Evolutionary conservation across 2,329 filamentous ascomycete species (phyloP).

Genomic region (Fusarium temperatum): DNA sequence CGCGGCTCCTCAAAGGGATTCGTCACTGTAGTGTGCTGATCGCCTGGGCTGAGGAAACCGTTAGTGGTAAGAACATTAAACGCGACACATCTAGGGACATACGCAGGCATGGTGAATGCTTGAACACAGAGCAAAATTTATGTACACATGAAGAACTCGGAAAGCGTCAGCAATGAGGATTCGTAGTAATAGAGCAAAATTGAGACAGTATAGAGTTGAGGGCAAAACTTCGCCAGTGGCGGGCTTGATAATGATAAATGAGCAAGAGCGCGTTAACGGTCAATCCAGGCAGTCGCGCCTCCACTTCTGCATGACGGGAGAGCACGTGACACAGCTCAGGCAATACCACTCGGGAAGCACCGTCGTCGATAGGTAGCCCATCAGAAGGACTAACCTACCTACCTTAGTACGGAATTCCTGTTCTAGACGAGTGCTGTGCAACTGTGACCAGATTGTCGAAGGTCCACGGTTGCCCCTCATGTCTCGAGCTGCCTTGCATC

Average conservation of each 20-base stretch:
- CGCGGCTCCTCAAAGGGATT: slow-evolving; percentile 85
- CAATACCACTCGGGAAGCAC: not conserved
- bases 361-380: not conserved
- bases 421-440: not conserved
- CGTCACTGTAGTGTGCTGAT: slow-evolving; percentile 65
- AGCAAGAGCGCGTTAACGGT: slow-evolving; percentile 33
- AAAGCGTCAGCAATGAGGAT: not conserved
- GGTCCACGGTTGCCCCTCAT: slow-evolving; percentile 25
- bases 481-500: not conserved
- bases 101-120: slow-evolving; percentile 55
- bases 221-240: slow-evolving; percentile 15
- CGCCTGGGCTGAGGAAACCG: slow-evolving; percentile 65
- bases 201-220: not conserved
- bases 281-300: slow-evolving; percentile 35
- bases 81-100: slow-evolving; percentile 39
- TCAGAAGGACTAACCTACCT: not conserved
- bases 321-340: slow-evolving; percentile 39
- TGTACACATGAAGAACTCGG: slow-evolving; percentile 37
- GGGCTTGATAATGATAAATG: slow-evolving; percentile 23
- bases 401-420: not conserved
- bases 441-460: slow-evolving; percentile 6
- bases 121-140: slow-evolving; percentile 20
- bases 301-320: slow-evolving; percentile 39
- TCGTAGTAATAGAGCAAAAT: not conserved
- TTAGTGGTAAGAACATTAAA: slow-evolving; percentile 22